Conservation (phyloP, 2,329 filamentous ascomycete genomes). For the Fusarium heterosporum region DNA sequence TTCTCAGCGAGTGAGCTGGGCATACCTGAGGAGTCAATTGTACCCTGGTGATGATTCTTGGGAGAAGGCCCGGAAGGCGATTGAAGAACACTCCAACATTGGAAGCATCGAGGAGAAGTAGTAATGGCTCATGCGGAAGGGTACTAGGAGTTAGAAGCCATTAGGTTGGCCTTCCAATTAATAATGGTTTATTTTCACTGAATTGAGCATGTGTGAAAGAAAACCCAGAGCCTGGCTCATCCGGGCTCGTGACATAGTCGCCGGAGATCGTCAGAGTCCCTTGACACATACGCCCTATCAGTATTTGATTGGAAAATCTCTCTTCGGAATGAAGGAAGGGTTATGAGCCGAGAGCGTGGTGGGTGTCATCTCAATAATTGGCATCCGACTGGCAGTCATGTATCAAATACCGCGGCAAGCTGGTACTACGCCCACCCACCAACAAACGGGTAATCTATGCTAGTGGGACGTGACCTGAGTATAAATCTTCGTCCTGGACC, state of each 20-base stretch:
- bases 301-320: too few relatives aligned
- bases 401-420: slow-evolving; percentile 77
- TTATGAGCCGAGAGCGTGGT: too few relatives aligned
- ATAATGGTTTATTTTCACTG: background rate
- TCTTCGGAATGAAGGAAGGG: too few relatives aligned
- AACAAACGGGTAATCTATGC: slow-evolving; percentile 72
- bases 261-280: background rate
- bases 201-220: too few relatives aligned
- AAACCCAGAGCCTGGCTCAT: too few relatives aligned
- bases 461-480: slow-evolving; percentile 77
- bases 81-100: slow-evolving; percentile 25
- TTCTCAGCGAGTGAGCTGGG: slow-evolving; percentile 43
- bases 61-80: slow-evolving; percentile 31
- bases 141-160: background rate
- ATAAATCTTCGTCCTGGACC: slow-evolving; percentile 10
- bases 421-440: slow-evolving; percentile 83
- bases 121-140: background rate
- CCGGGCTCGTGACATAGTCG: too few relatives aligned
- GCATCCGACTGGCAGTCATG: background rate
- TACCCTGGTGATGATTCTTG: slow-evolving; percentile 37
- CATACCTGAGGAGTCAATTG: slow-evolving; percentile 42
- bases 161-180: background rate
- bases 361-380: background rate
- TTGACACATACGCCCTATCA: too few relatives aligned
- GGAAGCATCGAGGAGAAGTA: slow-evolving; percentile 40